Evolutionary conservation across 441 rosid genomes (phyloP).

Genomic region (Daphne laureola): DNA sequence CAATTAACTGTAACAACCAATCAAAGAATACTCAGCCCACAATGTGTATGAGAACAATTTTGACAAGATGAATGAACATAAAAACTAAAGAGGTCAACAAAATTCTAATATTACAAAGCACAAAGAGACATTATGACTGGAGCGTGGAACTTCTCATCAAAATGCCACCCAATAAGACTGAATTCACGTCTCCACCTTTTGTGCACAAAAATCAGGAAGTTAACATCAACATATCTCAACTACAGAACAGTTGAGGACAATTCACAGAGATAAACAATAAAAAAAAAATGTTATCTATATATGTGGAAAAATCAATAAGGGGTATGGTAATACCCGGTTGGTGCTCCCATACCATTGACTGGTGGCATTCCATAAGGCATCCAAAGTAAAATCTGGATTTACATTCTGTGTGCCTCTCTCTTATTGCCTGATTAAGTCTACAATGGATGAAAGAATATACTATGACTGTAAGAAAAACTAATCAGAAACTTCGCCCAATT

Average conservation of each 20-base stretch:
- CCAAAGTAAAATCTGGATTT: too few relatives aligned
- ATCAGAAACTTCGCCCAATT: too few relatives aligned
- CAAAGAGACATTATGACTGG: constrained; percentile 22
- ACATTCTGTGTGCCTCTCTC: too few relatives aligned
- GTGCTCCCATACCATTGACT: constrained; percentile 65
- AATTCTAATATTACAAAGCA: constrained; percentile 39
- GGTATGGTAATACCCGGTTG: constrained; percentile 64
- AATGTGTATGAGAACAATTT: neutral
- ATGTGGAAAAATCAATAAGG: constrained; percentile 46
- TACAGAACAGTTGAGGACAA: constrained; percentile 15
- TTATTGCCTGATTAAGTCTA: too few relatives aligned
- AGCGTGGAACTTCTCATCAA: constrained; percentile 27
- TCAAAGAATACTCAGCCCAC: neutral
- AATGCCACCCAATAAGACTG: constrained; percentile 11
- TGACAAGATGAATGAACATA: constrained; percentile 9
- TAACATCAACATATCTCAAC: constrained; percentile 14
- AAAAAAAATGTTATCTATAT: constrained; percentile 19
- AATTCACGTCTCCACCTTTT: constrained; percentile 13
- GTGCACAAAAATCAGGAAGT: constrained; percentile 19
- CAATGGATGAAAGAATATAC: too few relatives aligned
- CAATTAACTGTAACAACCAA: constrained; percentile 1
- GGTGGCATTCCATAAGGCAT: constrained; percentile 92
- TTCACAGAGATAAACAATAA: constrained; percentile 22
- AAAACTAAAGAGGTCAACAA: constrained; percentile 10
- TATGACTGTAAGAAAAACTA: too few relatives aligned